Base-by-base conservation (phyloP, 1,284 basidiomycete genomes). In the Limonomyces culmigenus region DNA sequence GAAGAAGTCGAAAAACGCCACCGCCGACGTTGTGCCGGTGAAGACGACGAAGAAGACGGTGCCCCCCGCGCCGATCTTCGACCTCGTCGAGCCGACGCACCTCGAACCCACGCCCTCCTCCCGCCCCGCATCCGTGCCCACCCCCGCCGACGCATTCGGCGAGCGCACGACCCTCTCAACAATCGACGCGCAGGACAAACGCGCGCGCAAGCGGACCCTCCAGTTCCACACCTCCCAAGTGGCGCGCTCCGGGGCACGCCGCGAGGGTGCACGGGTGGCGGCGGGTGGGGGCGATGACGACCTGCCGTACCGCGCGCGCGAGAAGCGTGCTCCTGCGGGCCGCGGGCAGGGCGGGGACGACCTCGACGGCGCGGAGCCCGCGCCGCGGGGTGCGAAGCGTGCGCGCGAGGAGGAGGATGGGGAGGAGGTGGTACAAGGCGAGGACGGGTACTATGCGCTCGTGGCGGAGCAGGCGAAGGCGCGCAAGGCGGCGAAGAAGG, bases 141-240 rank as follows among this genome's bases (percentile, higher is more conserved):
- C 45, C 5, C 40, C 48, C 13, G 51, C 56, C 6, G 77, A 84
- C 50, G 63, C 69, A 4, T 85, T 74, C 46, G 84, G 88, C 38
- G 91, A 96, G 50, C 64, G 72, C 6, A 72, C 68, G 1, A 54
- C 68, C 10, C 67, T 96, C 14, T 64, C 71, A 38, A 57, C 67
- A 17, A 69, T 71, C 12, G 92, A 95, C 46, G 67, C 72, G 4
- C 67, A 65, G 8, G 91, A 95, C 58, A 95, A 95, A 54, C 68
- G 62, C 27, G 74, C 76, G 4, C 73, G 79, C 39, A 79, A 75
- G 44, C 74, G 75, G 50, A 69, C 81, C 6, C 65, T 96, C 16
- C 76, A 80, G 20, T 96, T 96, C 74, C 75, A 93, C 49, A 80
- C 80, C 0, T 72, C 84, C 33, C 75, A 74, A 48, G 81, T 86